These are phyloP conservation scores for Gillenia trifoliata DNA, from an alignment of 306 rosid species.

Conservation along the genomic window DNA sequence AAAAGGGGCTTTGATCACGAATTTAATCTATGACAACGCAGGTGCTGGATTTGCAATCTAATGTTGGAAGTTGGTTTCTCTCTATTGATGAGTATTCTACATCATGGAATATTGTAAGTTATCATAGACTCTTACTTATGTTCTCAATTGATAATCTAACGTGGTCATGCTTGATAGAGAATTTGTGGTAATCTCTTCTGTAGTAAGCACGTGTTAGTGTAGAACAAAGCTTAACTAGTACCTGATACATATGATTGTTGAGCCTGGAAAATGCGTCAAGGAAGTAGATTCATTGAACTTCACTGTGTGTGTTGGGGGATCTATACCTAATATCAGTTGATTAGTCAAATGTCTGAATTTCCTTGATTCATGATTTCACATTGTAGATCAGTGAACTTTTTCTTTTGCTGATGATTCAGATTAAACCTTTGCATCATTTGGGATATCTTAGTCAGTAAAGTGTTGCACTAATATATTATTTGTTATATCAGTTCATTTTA, in stretches of 20 bases:
- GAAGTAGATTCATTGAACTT: not conserved
- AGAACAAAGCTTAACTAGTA: not conserved
- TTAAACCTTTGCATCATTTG: not conserved
- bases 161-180: not conserved
- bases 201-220: not conserved
- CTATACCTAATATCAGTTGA: not conserved
- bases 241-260: not conserved
- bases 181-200: not conserved
- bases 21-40: conserved; percentile 36
- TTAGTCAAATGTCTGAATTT: not conserved
- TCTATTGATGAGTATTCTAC: conserved; percentile 59
- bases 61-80: conserved; percentile 65
- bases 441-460: not conserved
- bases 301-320: not conserved
- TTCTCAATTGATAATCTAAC: not conserved
- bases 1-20: conserved; percentile 31
- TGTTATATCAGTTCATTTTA: not conserved
- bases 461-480: not conserved
- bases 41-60: conserved; percentile 42
- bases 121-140: not conserved
- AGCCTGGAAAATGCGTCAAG: not conserved
- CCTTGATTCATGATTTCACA: not conserved
- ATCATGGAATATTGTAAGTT: conserved; percentile 70
- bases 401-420: not conserved
- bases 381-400: not conserved